phyloP scores from a whole-genome alignment of 2,329 filamentous ascomycete species.

The Stenocarpella maydis region DNA sequence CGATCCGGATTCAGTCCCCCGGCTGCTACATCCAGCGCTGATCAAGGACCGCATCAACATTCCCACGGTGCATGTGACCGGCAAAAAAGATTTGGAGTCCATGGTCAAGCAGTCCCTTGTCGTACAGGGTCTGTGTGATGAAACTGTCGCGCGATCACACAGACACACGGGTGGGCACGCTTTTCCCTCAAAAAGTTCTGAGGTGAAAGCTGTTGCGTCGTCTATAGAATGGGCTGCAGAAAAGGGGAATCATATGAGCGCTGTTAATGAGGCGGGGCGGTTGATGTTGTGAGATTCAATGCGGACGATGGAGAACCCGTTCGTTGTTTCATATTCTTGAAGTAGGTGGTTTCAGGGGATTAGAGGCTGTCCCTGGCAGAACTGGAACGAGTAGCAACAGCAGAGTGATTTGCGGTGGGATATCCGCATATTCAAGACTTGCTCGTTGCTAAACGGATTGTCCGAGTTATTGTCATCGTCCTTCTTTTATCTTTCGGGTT shows the following conservation, averaged over 20 bases:
- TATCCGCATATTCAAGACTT: too few relatives aligned
- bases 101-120: neutral
- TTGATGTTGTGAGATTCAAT: too few relatives aligned
- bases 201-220: neutral
- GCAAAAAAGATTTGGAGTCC: neutral
- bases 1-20: neutral
- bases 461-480: too few relatives aligned
- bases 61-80: neutral
- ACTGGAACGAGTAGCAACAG: too few relatives aligned
- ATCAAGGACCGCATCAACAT: neutral
- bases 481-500: too few relatives aligned
- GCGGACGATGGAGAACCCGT: too few relatives aligned
- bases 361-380: too few relatives aligned
- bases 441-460: too few relatives aligned
- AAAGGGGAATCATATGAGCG: neutral
- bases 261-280: neutral
- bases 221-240: conserved; percentile 2
- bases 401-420: too few relatives aligned
- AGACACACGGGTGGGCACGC: neutral
- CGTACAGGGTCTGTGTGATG: neutral
- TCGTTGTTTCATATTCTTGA: too few relatives aligned
- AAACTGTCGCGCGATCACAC: neutral
- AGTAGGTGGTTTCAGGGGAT: too few relatives aligned
- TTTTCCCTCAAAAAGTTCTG: neutral
- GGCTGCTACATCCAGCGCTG: neutral